Percentiles rank a stretch among this genome's conserved stretches.
phyloP scores from a whole-genome alignment of 2,329 filamentous ascomycete species.

The Ophiostoma ulmi region DNA sequence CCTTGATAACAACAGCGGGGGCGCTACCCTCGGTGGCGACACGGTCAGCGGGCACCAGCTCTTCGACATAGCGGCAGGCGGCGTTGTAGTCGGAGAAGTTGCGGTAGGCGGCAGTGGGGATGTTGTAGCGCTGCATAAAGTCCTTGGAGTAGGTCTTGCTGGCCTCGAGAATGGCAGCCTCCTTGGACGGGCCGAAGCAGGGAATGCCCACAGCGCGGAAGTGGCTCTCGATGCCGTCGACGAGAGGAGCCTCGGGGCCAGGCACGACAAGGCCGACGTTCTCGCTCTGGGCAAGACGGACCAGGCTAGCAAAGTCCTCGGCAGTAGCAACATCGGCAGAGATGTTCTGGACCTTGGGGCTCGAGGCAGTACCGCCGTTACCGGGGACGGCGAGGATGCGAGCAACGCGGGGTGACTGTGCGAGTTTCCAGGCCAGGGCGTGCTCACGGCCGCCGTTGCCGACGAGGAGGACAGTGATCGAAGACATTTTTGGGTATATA shows the following conservation, averaged over 20 bases:
- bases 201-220: conserved; percentile 70
- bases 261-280: conserved; percentile 78
- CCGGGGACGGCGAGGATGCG: conserved; percentile 68
- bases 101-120: conserved; percentile 85
- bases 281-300: conserved; percentile 67
- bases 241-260: conserved; percentile 88
- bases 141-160: conserved; percentile 97
- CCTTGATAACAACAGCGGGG: conserved; percentile 83
- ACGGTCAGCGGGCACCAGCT: conserved; percentile 23
- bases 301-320: conserved; percentile 72
- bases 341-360: conserved; percentile 65
- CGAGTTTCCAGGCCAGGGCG: conserved; percentile 88
- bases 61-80: conserved; percentile 65
- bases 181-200: conserved; percentile 79
- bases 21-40: conserved; percentile 45
- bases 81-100: conserved; percentile 77
- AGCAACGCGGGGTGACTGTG: conserved; percentile 72
- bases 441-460: conserved; percentile 95
- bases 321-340: conserved; percentile 57
- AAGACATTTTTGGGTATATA: conserved; percentile 20
- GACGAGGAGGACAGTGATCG: conserved; percentile 62
- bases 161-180: conserved; percentile 85
- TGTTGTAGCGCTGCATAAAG: conserved; percentile 87
- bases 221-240: conserved; percentile 80
- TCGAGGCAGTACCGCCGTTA: conserved; percentile 77